Percentiles rank a stretch among this genome's conserved stretches.
Evolutionary conservation across 2,329 filamentous ascomycete species (phyloP).

Genomic region (Pyrenophora graminea): DNA sequence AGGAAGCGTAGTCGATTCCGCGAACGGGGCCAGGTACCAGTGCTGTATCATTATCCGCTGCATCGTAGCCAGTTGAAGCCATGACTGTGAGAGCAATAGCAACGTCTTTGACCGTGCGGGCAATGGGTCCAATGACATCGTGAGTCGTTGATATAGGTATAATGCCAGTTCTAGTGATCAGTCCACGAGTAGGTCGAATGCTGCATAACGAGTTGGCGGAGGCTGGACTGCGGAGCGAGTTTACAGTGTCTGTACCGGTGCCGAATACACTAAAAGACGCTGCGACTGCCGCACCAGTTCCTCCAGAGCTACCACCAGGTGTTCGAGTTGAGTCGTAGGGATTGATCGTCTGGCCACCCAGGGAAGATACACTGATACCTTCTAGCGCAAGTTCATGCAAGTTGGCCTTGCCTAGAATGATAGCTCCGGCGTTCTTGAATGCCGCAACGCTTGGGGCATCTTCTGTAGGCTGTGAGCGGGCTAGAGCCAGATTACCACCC

Average conservation of each 20-base stretch:
- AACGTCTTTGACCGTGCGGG: slow-evolving; percentile 55
- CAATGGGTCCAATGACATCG: slow-evolving; percentile 61
- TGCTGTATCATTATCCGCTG: slow-evolving; percentile 58
- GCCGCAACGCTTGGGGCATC: slow-evolving; percentile 58
- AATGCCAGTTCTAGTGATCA: slow-evolving; percentile 57
- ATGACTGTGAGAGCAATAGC: slow-evolving; percentile 58
- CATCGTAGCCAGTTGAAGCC: slow-evolving; percentile 57
- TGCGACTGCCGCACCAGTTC: slow-evolving; percentile 64
- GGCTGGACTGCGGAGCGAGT: slow-evolving; percentile 63
- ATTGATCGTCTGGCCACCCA: slow-evolving; percentile 68
- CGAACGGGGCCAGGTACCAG: slow-evolving; percentile 50
- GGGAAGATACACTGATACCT: slow-evolving; percentile 64
- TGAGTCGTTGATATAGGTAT: slow-evolving; percentile 63
- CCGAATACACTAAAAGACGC: slow-evolving; percentile 62
- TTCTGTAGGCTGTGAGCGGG: slow-evolving; percentile 51
- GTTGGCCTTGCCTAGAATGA: slow-evolving; percentile 63
- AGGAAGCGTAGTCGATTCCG: slow-evolving; percentile 54
- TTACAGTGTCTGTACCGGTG: slow-evolving; percentile 65
- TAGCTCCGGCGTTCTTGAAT: slow-evolving; percentile 56
- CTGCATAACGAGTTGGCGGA: slow-evolving; percentile 65
- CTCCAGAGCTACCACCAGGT: slow-evolving; percentile 67
- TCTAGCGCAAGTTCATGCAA: slow-evolving; percentile 68
- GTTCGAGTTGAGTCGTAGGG: slow-evolving; percentile 69
- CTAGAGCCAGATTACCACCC: slow-evolving; percentile 58
- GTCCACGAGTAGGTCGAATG: slow-evolving; percentile 60